Evolutionary conservation across 2,329 filamentous ascomycete species (phyloP).

Genomic region (Diaporthe velutina): DNA sequence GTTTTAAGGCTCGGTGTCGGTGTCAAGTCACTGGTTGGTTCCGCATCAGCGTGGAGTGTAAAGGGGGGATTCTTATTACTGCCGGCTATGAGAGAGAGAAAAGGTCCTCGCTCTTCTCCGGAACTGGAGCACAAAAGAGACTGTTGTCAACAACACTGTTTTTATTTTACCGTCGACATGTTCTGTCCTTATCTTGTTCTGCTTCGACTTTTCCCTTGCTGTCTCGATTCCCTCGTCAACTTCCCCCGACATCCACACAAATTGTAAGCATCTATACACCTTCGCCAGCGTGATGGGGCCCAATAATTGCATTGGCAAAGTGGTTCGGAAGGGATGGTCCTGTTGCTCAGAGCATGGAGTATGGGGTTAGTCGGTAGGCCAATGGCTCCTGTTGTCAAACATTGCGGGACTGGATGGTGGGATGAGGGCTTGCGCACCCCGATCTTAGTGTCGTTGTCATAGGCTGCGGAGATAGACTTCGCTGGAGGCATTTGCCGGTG

Average conservation of each 20-base stretch:
- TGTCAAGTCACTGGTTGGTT: slow-evolving; percentile 33
- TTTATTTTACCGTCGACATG: not conserved
- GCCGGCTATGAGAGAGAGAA: slow-evolving; percentile 12
- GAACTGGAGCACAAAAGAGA: slow-evolving; percentile 13
- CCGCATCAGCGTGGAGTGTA: slow-evolving; percentile 36
- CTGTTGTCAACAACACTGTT: slow-evolving; percentile 5
- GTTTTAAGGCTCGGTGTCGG: slow-evolving; percentile 33
- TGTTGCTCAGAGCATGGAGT: not conserved
- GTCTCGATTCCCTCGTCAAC: not conserved
- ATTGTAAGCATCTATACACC: no score
- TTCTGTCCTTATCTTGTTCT: not conserved
- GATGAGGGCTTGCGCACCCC: not conserved
- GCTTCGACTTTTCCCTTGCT: not conserved
- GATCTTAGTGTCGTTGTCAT: not conserved
- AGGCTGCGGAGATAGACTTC: not conserved
- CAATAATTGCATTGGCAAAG: not conserved
- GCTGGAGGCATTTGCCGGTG: not conserved
- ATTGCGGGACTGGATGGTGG: not conserved
- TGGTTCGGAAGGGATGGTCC: not conserved
- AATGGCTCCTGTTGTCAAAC: not conserved
- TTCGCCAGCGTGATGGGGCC: not conserved
- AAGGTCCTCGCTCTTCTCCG: slow-evolving; percentile 7
- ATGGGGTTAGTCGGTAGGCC: not conserved
- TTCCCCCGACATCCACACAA: not conserved
- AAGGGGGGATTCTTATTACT: slow-evolving; percentile 33